Evolutionary conservation across 2,329 filamentous ascomycete genomes (phyloP).

Genomic region (Stemphylium vesicarium): DNA sequence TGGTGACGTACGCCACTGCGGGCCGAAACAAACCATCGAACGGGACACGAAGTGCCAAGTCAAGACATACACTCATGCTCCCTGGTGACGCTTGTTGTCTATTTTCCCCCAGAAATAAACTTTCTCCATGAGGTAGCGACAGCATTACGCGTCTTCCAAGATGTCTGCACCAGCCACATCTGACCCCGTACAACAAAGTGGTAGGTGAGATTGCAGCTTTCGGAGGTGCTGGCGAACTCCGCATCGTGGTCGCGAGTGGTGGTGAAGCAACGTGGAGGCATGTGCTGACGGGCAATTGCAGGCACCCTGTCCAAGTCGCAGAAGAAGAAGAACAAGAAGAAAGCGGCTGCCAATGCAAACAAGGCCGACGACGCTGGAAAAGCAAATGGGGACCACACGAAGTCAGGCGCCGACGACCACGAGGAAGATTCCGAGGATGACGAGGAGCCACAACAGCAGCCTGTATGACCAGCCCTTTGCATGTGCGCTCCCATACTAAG

Average conservation of each 20-base stretch:
- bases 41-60: slow-evolving; percentile 48
- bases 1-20: slow-evolving; percentile 33
- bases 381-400: slow-evolving; percentile 34
- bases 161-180: slow-evolving; percentile 40
- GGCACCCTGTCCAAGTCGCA: slow-evolving; percentile 45
- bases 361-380: slow-evolving; percentile 36
- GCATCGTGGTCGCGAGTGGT: slow-evolving; percentile 3
- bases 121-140: slow-evolving; percentile 15
- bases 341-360: slow-evolving; percentile 28
- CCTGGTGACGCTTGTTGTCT: slow-evolving; percentile 21
- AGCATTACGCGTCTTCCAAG: slow-evolving; percentile 15
- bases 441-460: slow-evolving; percentile 38
- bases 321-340: slow-evolving; percentile 52
- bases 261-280: background rate
- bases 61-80: slow-evolving; percentile 34
- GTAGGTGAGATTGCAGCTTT: slow-evolving; percentile 43
- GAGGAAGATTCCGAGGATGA: slow-evolving; percentile 40
- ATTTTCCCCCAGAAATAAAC: background rate
- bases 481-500: slow-evolving; percentile 13
- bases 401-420: slow-evolving; percentile 33
- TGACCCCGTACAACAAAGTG: slow-evolving; percentile 43
- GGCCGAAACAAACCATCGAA: slow-evolving; percentile 38
- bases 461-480: slow-evolving; percentile 22
- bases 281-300: slow-evolving; percentile 28
- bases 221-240: slow-evolving; percentile 19